Evolutionary conservation across 345 rosid genomes (phyloP).

Genomic region (Moringa oleifera): DNA sequence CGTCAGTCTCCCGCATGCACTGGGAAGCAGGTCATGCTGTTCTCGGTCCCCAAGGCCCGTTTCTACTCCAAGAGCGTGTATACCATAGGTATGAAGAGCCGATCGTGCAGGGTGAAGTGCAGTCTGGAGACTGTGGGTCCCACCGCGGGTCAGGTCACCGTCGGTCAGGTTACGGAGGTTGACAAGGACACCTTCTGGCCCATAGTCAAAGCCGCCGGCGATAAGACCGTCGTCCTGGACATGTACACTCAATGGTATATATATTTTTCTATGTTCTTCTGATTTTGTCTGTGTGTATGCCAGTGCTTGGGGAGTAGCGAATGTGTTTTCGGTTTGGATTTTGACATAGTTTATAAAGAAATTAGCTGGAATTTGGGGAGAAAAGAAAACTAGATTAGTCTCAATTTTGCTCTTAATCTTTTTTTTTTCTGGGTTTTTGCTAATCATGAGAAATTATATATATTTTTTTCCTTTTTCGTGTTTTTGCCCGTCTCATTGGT

Average conservation of each 20-base stretch:
- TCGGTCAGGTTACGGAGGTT: conserved; percentile 86
- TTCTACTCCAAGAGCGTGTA: conserved; percentile 7
- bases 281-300: no score
- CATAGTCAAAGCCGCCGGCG: conserved; percentile 73
- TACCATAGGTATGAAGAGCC: conserved; percentile 3
- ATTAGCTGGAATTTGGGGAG: no score
- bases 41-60: conserved; percentile 14
- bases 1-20: conserved; percentile 20
- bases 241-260: conserved; percentile 92
- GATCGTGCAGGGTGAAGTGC: conserved; percentile 36
- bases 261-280: background rate
- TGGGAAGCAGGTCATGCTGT: conserved; percentile 11
- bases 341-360: no score
- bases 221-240: conserved; percentile 80
- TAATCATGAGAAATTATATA: no score
- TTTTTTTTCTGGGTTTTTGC: no score
- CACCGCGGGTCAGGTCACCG: conserved; percentile 72
- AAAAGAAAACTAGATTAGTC: no score
- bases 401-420: no score
- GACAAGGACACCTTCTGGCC: conserved; percentile 92
- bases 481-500: no score
- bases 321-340: no score
- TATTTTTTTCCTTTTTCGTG: no score
- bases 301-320: no score
- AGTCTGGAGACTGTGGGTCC: conserved; percentile 63